Evolutionary conservation across 2,329 filamentous ascomycete species (phyloP).

Genomic region (Corniculantispora saksenae): DNA sequence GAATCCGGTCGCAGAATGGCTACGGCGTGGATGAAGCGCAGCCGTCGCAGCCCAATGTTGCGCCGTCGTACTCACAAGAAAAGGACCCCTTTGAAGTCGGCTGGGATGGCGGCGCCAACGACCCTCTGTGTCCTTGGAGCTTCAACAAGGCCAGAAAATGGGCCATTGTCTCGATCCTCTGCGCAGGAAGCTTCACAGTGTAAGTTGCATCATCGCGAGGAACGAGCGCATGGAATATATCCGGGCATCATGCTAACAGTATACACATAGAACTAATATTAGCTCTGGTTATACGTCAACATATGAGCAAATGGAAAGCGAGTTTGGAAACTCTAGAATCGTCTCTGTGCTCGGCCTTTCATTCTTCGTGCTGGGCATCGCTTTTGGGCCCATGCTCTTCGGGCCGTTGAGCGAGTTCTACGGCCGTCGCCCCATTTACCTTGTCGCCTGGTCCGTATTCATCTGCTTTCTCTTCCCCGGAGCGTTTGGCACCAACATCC

Average conservation of each 20-base stretch:
- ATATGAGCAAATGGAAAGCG: conserved; percentile 72
- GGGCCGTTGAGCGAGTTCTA: conserved; percentile 75
- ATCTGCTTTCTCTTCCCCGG: conserved; percentile 79
- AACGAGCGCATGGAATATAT: background rate
- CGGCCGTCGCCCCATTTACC: conserved; percentile 78
- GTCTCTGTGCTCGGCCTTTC: conserved; percentile 81
- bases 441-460: conserved; percentile 72
- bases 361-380: conserved; percentile 75
- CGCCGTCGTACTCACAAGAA: conserved; percentile 22
- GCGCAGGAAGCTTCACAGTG: conserved; percentile 77
- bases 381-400: conserved; percentile 63
- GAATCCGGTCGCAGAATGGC: conserved; percentile 45
- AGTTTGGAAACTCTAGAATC: conserved; percentile 70
- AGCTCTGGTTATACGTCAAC: conserved; percentile 89
- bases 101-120: conserved; percentile 71
- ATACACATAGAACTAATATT: conserved; percentile 67
- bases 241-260: conserved; percentile 15
- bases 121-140: conserved; percentile 74
- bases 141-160: conserved; percentile 70
- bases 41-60: conserved; percentile 3
- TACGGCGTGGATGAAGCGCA: conserved; percentile 42
- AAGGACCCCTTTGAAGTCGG: conserved; percentile 65
- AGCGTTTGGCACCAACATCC: conserved; percentile 78
- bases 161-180: conserved; percentile 75
- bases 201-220: conserved; percentile 48